A percentile compares a stretch with the other conserved stretches of the same genome.
phyloP scores from a whole-genome alignment of 306 rosid genomes.

The Astragalus membranaceus region DNA sequence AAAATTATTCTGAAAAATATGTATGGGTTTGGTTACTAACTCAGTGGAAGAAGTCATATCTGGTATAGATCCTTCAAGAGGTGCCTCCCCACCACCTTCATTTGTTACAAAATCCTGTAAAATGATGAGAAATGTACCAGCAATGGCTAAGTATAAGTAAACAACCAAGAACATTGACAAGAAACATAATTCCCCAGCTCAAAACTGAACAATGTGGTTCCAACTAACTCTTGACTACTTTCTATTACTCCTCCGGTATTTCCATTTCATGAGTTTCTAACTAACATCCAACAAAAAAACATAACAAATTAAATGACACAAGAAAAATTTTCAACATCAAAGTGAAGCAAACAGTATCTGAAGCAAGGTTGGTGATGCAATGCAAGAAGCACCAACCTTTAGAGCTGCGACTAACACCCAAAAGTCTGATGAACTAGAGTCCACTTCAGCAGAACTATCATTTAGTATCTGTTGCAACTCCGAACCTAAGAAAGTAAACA shows the following conservation, averaged over 20 bases:
- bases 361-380: neutral
- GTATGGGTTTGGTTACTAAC: conserved; percentile 39
- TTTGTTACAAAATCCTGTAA: conserved; percentile 77
- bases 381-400: conserved; percentile 55
- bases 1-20: conserved; percentile 6
- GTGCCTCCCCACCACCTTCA: conserved; percentile 90
- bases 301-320: neutral
- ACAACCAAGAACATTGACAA: neutral
- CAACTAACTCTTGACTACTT: neutral
- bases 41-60: conserved; percentile 99
- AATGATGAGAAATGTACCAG: conserved; percentile 9
- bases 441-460: conserved; percentile 69
- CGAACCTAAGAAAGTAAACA: conserved; percentile 34
- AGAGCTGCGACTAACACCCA: conserved; percentile 96
- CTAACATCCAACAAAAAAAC: neutral
- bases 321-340: neutral
- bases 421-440: conserved; percentile 74
- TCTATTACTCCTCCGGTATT: neutral
- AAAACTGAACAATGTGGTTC: neutral
- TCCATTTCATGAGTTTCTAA: conserved; percentile 9
- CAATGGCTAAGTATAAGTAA: conserved; percentile 8
- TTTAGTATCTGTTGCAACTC: conserved; percentile 65
- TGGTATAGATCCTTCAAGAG: conserved; percentile 98
- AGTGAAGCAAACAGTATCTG: neutral
- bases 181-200: conserved; percentile 13